These are phyloP conservation scores for Mrakia hoshinonis DNA, from an alignment of 768 basidiomycete species.

Conservation along the genomic window DNA sequence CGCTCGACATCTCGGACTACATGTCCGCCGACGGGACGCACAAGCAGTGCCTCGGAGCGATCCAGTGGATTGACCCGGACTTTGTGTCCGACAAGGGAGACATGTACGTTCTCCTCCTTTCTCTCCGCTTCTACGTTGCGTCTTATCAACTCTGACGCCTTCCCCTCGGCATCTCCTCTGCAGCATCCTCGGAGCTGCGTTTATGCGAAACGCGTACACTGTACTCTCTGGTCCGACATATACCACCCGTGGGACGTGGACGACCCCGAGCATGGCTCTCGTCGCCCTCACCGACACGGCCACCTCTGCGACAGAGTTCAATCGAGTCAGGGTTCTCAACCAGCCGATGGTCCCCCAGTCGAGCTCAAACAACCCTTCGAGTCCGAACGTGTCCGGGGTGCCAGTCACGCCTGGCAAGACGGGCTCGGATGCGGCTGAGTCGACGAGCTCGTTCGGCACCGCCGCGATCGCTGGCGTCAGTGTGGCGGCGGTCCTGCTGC, in stretches of 20 bases:
- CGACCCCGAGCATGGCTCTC: conserved; percentile 17
- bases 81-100: conserved; percentile 17
- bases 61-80: not conserved
- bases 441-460: not conserved
- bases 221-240: conserved; percentile 24
- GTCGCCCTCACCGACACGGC: conserved; percentile 16
- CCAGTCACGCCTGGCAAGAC: not conserved
- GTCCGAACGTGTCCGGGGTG: not conserved
- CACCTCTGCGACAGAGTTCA: conserved; percentile 12
- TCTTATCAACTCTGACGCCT: not conserved
- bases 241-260: conserved; percentile 16
- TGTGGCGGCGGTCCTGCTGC: not conserved
- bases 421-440: not conserved
- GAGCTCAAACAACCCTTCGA: not conserved
- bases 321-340: conserved; percentile 16
- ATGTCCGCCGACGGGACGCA: conserved; percentile 11
- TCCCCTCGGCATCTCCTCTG: not conserved
- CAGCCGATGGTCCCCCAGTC: conserved; percentile 12
- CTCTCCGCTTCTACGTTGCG: not conserved
- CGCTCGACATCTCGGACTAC: conserved; percentile 18
- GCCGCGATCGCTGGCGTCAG: conserved; percentile 11
- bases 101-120: conserved; percentile 7
- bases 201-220: conserved; percentile 27
- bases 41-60: conserved; percentile 16
- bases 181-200: conserved; percentile 26